Percentiles rank a stretch among this genome's conserved stretches.
Evolutionary conservation across 2,329 filamentous ascomycete genomes (phyloP).

Genomic region (Coniochaeta ligniaria): DNA sequence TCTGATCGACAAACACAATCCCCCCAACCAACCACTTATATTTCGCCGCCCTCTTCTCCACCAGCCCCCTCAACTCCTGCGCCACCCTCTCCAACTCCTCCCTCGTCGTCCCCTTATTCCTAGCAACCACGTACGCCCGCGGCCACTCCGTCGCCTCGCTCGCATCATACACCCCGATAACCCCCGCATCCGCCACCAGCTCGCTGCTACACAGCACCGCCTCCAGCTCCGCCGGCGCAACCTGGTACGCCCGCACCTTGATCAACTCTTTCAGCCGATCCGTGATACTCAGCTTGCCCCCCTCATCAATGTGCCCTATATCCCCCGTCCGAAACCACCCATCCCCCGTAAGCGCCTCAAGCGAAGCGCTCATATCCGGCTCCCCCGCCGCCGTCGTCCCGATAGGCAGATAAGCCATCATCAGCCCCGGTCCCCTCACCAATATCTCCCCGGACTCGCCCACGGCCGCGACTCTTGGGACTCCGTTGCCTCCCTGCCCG

Average conservation of each 20-base stretch:
- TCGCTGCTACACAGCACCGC: constrained; percentile 24
- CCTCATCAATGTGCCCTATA: constrained; percentile 39
- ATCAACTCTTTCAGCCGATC: constrained; percentile 62
- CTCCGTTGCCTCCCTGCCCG: constrained; percentile 20
- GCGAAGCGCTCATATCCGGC: constrained; percentile 28
- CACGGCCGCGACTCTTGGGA: constrained; percentile 26
- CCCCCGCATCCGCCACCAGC: constrained; percentile 40
- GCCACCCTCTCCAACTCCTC: constrained; percentile 36
- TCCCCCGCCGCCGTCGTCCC: not conserved
- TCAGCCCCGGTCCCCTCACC: constrained; percentile 55
- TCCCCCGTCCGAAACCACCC: constrained; percentile 69
- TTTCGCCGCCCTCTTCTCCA: constrained; percentile 51
- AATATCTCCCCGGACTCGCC: constrained; percentile 57
- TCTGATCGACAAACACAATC: constrained; percentile 56
- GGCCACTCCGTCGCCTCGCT: constrained; percentile 53
- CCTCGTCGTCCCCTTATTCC: constrained; percentile 18
- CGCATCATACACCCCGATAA: constrained; percentile 46
- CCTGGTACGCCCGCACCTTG: constrained; percentile 35
- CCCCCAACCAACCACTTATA: constrained; percentile 64
- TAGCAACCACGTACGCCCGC: constrained; percentile 44
- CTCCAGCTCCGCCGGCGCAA: constrained; percentile 35
- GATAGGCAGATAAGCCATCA: constrained; percentile 62
- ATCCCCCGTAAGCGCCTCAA: constrained; percentile 36
- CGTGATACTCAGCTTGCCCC: constrained; percentile 56
- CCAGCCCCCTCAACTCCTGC: constrained; percentile 46